Conservation (phyloP, 2,329 filamentous ascomycete genomes). For the Aureobasidium vineae region DNA sequence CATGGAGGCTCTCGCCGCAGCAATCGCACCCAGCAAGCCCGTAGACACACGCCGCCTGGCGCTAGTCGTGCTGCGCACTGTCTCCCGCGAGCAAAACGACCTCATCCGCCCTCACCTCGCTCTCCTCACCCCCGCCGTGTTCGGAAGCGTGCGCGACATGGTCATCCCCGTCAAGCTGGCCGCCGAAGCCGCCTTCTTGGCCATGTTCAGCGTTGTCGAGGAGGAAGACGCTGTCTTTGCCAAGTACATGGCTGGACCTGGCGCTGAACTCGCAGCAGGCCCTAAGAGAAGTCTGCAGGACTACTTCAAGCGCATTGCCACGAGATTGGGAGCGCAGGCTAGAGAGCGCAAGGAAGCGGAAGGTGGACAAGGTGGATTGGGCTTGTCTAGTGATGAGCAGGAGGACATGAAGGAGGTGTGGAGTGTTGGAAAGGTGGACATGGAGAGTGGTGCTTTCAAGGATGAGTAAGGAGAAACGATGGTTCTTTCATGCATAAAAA, state of each 20-base stretch:
- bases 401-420: constrained; percentile 96
- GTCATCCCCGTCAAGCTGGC: constrained; percentile 95
- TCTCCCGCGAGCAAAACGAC: constrained; percentile 75
- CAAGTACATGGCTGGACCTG: constrained; percentile 74
- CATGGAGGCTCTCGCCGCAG: constrained; percentile 68
- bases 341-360: constrained; percentile 88
- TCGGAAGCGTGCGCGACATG: constrained; percentile 82
- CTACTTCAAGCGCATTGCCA: constrained; percentile 92
- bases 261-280: constrained; percentile 63
- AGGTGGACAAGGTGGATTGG: constrained; percentile 80
- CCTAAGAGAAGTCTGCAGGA: constrained; percentile 89
- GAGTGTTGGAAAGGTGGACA: constrained; percentile 88
- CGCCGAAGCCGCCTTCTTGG: constrained; percentile 89
- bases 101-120: constrained; percentile 77
- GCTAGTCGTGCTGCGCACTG: constrained; percentile 82
- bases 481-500: background rate
- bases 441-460: constrained; percentile 55
- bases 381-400: constrained; percentile 82
- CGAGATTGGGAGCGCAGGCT: constrained; percentile 80
- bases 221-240: constrained; percentile 85
- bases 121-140: constrained; percentile 77
- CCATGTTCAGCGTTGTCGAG: constrained; percentile 85
- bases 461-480: background rate
- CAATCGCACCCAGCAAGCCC: constrained; percentile 71
- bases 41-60: constrained; percentile 81